phyloP scores from a whole-genome alignment of 306 rosid genomes.

The Gastrolobium bilobum region DNA sequence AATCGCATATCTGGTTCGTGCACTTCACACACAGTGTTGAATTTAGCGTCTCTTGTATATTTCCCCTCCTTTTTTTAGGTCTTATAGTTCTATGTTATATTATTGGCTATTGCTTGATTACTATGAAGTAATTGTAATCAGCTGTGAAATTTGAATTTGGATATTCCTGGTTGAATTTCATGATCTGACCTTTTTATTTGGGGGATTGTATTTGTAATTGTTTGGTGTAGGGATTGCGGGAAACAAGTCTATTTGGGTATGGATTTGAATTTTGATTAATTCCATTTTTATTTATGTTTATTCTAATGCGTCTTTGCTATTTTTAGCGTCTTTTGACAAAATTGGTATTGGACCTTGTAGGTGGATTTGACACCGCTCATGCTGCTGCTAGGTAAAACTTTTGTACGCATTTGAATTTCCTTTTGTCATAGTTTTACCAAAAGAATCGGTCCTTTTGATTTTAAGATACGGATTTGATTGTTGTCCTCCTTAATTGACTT shows the following conservation, averaged over 20 bases:
- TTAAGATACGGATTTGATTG: slow-evolving; percentile 28
- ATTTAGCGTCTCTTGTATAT: background rate
- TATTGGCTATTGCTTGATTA: slow-evolving; percentile 7
- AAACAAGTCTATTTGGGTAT: slow-evolving; percentile 98
- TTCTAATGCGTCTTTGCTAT: slow-evolving; percentile 50
- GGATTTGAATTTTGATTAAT: slow-evolving; percentile 51
- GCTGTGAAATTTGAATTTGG: slow-evolving; percentile 25
- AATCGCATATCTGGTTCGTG: slow-evolving; percentile 97
- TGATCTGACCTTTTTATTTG: slow-evolving; percentile 34
- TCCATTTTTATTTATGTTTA: slow-evolving; percentile 42
- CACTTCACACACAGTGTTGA: slow-evolving; percentile 28
- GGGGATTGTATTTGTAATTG: slow-evolving; percentile 17
- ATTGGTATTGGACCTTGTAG: slow-evolving; percentile 58
- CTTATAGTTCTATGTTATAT: background rate
- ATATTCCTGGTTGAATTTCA: slow-evolving; percentile 33
- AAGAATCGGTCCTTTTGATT: background rate
- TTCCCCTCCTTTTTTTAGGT: background rate
- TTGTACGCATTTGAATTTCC: slow-evolving; percentile 17
- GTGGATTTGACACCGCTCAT: slow-evolving; percentile 99
- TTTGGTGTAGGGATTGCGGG: slow-evolving; percentile 91
- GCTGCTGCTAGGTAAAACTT: slow-evolving; percentile 90
- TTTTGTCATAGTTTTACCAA: background rate
- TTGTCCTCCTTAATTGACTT: slow-evolving; percentile 42
- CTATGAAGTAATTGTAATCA: slow-evolving; percentile 14
- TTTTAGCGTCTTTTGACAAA: slow-evolving; percentile 47